Evolutionary conservation across 2,329 filamentous ascomycete species (phyloP).

Genomic region (Paraphaeosphaeria sporulosa): DNA sequence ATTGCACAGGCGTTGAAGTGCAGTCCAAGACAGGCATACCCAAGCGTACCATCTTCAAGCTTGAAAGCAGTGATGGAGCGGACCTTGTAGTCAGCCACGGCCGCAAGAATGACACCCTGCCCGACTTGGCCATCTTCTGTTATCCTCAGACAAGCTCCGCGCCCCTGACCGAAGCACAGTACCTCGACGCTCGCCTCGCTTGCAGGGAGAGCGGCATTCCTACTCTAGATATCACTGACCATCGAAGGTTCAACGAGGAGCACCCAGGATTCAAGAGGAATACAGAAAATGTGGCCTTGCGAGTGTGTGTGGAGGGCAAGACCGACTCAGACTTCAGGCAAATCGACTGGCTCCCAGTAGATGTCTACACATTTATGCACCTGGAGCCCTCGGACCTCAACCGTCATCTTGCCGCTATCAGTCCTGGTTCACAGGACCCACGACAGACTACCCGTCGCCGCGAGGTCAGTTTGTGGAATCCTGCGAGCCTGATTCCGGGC

Average conservation of each 20-base stretch:
- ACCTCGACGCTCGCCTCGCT: slow-evolving; percentile 32
- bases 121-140: slow-evolving; percentile 46
- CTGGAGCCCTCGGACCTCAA: slow-evolving; percentile 48
- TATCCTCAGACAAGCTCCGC: slow-evolving; percentile 26
- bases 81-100: slow-evolving; percentile 30
- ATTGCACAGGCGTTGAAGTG: slow-evolving; percentile 31
- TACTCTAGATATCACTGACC: slow-evolving; percentile 40
- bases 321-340: slow-evolving; percentile 30
- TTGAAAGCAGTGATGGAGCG: slow-evolving; percentile 32
- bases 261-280: slow-evolving; percentile 13
- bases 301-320: slow-evolving; percentile 42
- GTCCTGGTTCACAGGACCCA: slow-evolving; percentile 16
- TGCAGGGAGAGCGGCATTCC: slow-evolving; percentile 36
- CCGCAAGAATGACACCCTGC: slow-evolving; percentile 16
- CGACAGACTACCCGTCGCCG: not conserved
- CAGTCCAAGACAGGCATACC: slow-evolving; percentile 17
- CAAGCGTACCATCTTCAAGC: slow-evolving; percentile 21
- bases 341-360: slow-evolving; percentile 43
- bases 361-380: slow-evolving; percentile 41
- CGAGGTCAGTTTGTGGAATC: slow-evolving; percentile 1
- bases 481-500: not conserved
- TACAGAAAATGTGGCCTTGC: slow-evolving; percentile 33
- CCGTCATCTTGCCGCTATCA: slow-evolving; percentile 47
- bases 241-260: slow-evolving; percentile 35
- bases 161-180: slow-evolving; percentile 9